Evolutionary conservation across 2,329 filamentous ascomycete genomes (phyloP), one percentile per base, ranked within the genome.

Genomic region (Aspergillus floridensis): DNA sequence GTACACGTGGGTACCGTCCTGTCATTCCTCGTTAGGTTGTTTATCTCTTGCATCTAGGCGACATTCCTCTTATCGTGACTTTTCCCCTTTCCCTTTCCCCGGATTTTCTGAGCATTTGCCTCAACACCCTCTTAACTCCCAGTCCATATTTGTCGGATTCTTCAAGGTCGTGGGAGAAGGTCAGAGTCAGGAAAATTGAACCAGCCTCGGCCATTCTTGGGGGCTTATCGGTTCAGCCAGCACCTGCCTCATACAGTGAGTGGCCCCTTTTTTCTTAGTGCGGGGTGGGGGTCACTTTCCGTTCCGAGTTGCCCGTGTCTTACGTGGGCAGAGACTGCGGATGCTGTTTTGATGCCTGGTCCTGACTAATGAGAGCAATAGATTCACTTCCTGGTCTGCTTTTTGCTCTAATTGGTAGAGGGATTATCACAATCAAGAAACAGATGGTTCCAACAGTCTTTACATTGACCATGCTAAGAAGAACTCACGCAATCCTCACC

Each of bases 1-100:
- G 38, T 54, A 55, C 57, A 60, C 53, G 53, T 55, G 54, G 58
- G 47, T 46, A 57, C 41, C 19, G 52, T 46, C 26, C 41, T 55
- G n/a, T 24, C 53, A 55, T 55, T 31, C 53, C 21, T 56, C 32
- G 32, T 60, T 35, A 35, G 14, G 14, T 44, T 44, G 38, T n/a
- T 44, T 44, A 44, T 44, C 38, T 44, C 38, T 3, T 60, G 48
- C 53, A 49, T 51, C 51, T 49, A 46, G 26, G 47, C 57, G 16
- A 41, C 58, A 53, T 38, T 57, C 24, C 26, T 52, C 31, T 31
- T 32, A 49, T 29, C 29, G 53, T 55, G 41, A 35, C 19, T 53
- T 26, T 26, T 26, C 26, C 26, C 16, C 8, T 48, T n/a, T 7
- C n/a, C 26, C 53, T 35, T 32, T 44, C 53, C 53, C 53, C 46